phyloP scores from a whole-genome alignment of 768 basidiomycete genomes.

The Auriscalpium vulgare region DNA sequence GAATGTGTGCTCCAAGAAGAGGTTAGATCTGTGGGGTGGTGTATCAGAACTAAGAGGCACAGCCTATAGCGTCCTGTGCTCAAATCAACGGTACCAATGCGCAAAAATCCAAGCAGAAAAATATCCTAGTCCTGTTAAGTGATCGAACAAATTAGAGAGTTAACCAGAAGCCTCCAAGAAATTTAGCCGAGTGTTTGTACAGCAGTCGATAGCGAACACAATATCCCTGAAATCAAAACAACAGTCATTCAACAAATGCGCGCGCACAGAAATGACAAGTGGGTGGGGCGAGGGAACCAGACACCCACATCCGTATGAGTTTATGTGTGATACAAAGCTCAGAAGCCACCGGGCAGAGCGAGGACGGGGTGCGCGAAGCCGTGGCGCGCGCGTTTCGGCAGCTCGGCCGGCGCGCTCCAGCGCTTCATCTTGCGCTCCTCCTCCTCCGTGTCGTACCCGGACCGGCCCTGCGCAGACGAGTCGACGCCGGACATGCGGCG shows the following conservation, averaged over 20 bases:
- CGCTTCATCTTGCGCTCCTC: slow-evolving; percentile 32
- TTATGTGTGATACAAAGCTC: slow-evolving; percentile 10
- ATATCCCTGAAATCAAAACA: too few species aligned
- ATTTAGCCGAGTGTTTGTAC: neutral
- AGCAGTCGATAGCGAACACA: neutral
- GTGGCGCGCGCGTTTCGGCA: slow-evolving; percentile 38
- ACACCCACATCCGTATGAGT: too few species aligned
- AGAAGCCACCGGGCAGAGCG: slow-evolving; percentile 53
- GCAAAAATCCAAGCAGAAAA: too few species aligned
- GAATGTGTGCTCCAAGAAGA: neutral
- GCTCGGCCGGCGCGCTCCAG: slow-evolving; percentile 57
- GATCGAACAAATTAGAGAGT: too few species aligned
- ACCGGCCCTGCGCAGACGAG: slow-evolving; percentile 13
- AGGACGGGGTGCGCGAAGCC: slow-evolving; percentile 58
- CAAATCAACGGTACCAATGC: neutral
- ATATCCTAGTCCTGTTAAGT: too few species aligned
- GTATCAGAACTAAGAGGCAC: neutral
- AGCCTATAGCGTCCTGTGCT: neutral
- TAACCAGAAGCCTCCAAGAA: too few species aligned
- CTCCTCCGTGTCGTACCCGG: slow-evolving; percentile 26
- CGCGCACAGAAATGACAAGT: too few species aligned
- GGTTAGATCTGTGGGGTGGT: neutral
- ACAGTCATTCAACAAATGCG: too few species aligned
- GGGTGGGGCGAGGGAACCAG: too few species aligned
- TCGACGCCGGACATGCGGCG: slow-evolving; percentile 35